Evolutionary conservation across 495 filamentous ascomycete species (phyloP), one percentile per base, ranked within the genome.

Genomic region (Trichocladium uniseriatum): DNA sequence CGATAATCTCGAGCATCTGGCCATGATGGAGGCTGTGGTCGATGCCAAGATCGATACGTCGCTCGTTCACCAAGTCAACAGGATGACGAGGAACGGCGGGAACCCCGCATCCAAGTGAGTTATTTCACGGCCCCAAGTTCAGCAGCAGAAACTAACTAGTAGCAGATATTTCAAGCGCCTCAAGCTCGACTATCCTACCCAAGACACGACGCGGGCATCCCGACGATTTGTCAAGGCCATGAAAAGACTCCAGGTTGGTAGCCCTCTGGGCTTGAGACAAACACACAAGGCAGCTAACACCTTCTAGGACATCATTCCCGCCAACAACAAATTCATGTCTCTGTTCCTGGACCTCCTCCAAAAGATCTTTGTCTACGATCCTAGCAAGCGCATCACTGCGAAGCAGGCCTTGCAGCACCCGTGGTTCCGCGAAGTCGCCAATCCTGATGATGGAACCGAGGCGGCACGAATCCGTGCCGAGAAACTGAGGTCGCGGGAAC

Each of bases 1-100:
- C 59, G 92, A 98, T 70, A 97, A 97, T 57, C 78, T 96, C 6
- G 92, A 97, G 63, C 92, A 98, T 70, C 71, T 98, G 38, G 92
- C 89, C n/a, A 98, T 98, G 92, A 98, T 98, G 92, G 90, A 98
- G 59, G 78, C 80, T 19, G 89, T 95, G 13, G 88, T 87, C 58
- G 82, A 80, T 19, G 69, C 71, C 6, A 77, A 77, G 47, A 80
- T 98, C 36, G 92, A 97, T 52, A 61, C 73, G 4, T 75, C 78
- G 34, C 74, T 98, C 9, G 81, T 98, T 22, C 73, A 79, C 52
- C 76, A 84, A 56, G 89, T 95, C 59, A 82, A 74, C 59, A 77
- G 70, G 62, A 74, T 65, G 66, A 77, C 81, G 38, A 73, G 80
- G 43, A 83, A 76, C 41, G 81, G 77, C 34, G 73, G 77, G 28